Evolutionary conservation across 192 early-diverging fungal species (phyloP), one percentile per base, ranked within the genome.

Genomic region (Anaeromyces robustus): DNA sequence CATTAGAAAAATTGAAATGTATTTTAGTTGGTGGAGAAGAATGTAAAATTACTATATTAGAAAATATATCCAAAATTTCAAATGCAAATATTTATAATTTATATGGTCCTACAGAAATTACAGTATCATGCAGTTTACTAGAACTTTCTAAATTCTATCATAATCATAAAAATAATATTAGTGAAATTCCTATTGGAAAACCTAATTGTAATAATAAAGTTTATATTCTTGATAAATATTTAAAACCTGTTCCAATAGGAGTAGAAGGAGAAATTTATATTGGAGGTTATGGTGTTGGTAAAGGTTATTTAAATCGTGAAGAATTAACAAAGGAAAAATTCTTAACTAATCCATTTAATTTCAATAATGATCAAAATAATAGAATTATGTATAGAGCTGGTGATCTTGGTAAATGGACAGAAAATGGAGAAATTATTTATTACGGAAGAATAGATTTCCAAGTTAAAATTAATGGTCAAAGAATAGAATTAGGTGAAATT

Each of bases 21-120:
- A 52, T 52, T 22, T 52, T 52, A 26, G 43, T 52, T 1, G 43
- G 43, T 22, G 43, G 43, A 52, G 43, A 52, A 52, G 43, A 52
- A 22, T 52, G 43, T 6, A 52, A 52, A 22, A 52, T 52, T 22
- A 22, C 16, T 2, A 52, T 19, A 4, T 52, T 52, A 19, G 43
- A 52, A 52, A 52, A 18, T 22, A 52, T 52, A 22, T 22, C 7
- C 2, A 52, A 52, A 52, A 4, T 52, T 52, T 52, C 43, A 2
- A 26, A 52, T 13, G 16, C 43, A 1, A 52, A 52, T 52, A 12
- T 84, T 41, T 77, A 80, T n/a, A 86, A 86, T 77, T 77, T 79
- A 17, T 86, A 86, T 52, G 85, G 85, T 2, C 85, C 86, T 0
- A 84, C 86, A 11, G 86, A 86, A 77, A 82, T 82, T 18, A 52